Evolutionary conservation across 805 yeast species (phyloP), one percentile per base, ranked within the genome.

Genomic region (Kregervanrija fluxuum): DNA sequence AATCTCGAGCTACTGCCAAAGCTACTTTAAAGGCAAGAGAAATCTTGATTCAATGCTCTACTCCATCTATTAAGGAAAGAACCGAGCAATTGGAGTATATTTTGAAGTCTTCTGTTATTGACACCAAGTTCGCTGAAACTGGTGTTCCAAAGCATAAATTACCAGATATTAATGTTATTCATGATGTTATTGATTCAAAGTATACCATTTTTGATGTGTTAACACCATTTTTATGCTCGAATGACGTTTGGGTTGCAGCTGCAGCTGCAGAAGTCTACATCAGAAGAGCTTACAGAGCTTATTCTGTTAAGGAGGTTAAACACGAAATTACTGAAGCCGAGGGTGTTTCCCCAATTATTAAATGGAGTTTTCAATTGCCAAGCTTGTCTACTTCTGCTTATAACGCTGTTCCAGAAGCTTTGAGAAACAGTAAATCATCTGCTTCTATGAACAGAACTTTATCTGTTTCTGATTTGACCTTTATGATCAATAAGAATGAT

Each of bases 241-340:
- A 75, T 11, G 97, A 95, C 59, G 85, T 84, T 40, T 86, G 87
- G 74, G 91, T 93, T 48, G 85, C 91, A 3, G 78, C 91, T 53
- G 98, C 99, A 33, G 98, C 99, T 33, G 88, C 95, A 38, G 97
- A 93, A 68, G 95, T 93, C 47, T 93, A 93, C 66, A 82, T 90
- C 48, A 84, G 98, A 65, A 84, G 99, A 65, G 95, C 98, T 38
- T 93, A 90, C 73, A 81, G 98, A 60, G 98, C 98, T 34, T 93
- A 95, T 69, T 82, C 88, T 35, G 82, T 93, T 49, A 82, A 86
- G 44, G 84, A 82, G 51, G 76, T 95, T 43, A 68, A 71, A 44
- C 86, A 87, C 59, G 77, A 74, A 50, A 67, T 69, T 55, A 62
- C 70, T 32, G 48, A 52, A 22, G 72, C 66, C 43, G 73, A 76